Evolutionary conservation across 805 yeast species (phyloP).

Genomic region (Yamadazyma nakazawae): DNA sequence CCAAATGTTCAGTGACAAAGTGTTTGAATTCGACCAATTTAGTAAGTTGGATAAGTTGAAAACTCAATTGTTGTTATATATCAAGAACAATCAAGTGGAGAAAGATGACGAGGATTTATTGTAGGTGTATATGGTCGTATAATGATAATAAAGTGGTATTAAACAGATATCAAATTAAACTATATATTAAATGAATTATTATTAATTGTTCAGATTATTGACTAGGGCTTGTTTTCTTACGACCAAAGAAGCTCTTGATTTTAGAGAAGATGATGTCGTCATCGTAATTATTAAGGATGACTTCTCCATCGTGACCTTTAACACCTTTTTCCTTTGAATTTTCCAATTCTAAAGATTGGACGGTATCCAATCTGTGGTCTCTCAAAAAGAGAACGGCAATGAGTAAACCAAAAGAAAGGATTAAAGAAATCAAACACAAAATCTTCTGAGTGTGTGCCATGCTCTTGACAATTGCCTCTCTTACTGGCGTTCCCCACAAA

Average conservation of each 20-base stretch:
- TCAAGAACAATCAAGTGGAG: conserved; percentile 68
- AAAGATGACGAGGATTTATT: conserved; percentile 42
- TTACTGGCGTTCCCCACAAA: conserved; percentile 62
- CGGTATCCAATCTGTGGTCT: conserved; percentile 45
- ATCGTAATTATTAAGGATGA: conserved; percentile 24
- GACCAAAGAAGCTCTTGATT: conserved; percentile 10
- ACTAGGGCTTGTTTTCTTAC: not conserved
- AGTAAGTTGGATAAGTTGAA: conserved; percentile 88
- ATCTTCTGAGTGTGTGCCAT: conserved; percentile 59
- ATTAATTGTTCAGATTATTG: not conserved
- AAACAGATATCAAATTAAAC: not conserved
- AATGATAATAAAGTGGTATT: conserved; percentile 1
- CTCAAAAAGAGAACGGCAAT: conserved; percentile 47
- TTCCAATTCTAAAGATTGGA: conserved; percentile 25
- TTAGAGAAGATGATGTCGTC: conserved; percentile 18
- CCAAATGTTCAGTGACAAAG: conserved; percentile 67
- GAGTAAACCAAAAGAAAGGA: conserved; percentile 54
- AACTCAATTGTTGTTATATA: conserved; percentile 75
- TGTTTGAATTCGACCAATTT: conserved; percentile 84
- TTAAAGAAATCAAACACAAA: conserved; percentile 53
- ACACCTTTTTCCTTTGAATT: conserved; percentile 16
- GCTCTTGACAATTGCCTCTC: conserved; percentile 54
- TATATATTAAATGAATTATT: not conserved
- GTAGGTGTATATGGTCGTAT: not conserved
- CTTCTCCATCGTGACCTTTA: conserved; percentile 17